Conservation (phyloP, 495 filamentous ascomycete species). For the Penicillium bialowiezense region DNA sequence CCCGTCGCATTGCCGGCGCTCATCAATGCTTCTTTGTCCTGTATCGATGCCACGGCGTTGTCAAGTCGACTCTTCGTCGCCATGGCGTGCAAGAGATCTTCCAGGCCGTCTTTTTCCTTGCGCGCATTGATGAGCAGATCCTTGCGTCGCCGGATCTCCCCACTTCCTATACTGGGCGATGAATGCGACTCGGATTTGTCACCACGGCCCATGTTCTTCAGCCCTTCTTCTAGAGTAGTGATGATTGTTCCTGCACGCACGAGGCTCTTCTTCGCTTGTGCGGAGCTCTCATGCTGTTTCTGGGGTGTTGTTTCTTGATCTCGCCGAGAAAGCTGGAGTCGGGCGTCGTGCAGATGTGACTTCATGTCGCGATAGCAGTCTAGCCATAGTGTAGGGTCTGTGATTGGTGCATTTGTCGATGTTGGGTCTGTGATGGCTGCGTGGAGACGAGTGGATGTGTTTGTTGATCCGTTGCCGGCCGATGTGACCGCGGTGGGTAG, state of each 20-base stretch:
- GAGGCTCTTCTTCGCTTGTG: conserved; percentile 76
- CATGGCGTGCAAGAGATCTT: conserved; percentile 73
- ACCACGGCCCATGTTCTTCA: conserved; percentile 46
- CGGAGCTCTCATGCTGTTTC: conserved; percentile 73
- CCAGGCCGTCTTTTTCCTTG: conserved; percentile 83
- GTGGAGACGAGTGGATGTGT: conserved; percentile 36
- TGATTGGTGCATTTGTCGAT: conserved; percentile 48
- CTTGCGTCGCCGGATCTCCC: conserved; percentile 77
- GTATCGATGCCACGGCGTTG: conserved; percentile 44
- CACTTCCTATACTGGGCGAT: conserved; percentile 61
- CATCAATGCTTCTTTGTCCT: conserved; percentile 57
- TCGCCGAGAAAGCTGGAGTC: conserved; percentile 67
- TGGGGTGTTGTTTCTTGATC: conserved; percentile 69
- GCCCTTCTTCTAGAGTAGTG: conserved; percentile 64
- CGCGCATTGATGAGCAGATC: conserved; percentile 75
- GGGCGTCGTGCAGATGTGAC: conserved; percentile 73
- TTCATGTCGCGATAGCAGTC: conserved; percentile 85
- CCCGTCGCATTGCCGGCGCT: conserved; percentile 10
- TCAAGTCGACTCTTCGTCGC: conserved; percentile 54
- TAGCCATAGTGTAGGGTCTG: conserved; percentile 81
- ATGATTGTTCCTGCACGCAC: conserved; percentile 71
- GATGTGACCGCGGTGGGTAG: conserved; percentile 59
- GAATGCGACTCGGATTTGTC: conserved; percentile 1
- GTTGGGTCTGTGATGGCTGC: conserved; percentile 43
- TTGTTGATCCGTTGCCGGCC: conserved; percentile 38